A percentile compares a stretch with the other conserved stretches of the same genome.
phyloP scores from a whole-genome alignment of 2,329 filamentous ascomycete genomes.

The Hirsutella thompsonii region DNA sequence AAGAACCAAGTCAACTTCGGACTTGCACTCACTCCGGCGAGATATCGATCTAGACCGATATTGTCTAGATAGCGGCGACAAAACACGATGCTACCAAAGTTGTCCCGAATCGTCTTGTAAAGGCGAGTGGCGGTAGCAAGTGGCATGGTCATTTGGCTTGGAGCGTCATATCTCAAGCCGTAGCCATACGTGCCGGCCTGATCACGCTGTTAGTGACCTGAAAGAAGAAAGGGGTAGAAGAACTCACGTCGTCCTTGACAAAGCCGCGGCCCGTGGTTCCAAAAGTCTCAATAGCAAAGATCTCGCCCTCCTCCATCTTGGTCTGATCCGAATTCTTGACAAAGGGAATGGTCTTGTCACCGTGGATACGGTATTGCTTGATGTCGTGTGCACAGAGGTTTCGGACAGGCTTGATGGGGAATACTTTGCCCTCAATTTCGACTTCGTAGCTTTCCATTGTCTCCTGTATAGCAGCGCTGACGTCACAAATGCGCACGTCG shows the following conservation, averaged over 20 bases:
- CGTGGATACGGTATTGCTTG: conserved; percentile 73
- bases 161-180: neutral
- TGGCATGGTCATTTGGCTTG: conserved; percentile 14
- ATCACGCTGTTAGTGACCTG: neutral
- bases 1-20: conserved; percentile 9
- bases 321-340: conserved; percentile 72
- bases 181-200: neutral
- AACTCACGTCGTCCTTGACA: conserved; percentile 59
- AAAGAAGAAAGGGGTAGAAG: neutral
- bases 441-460: conserved; percentile 86
- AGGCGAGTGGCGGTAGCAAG: conserved; percentile 42
- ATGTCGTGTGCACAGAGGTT: conserved; percentile 82
- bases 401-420: conserved; percentile 68
- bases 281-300: conserved; percentile 89
- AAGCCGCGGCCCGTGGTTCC: conserved; percentile 78
- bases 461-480: conserved; percentile 72
- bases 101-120: conserved; percentile 44
- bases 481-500: conserved; percentile 73
- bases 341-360: conserved; percentile 79
- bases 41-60: conserved; percentile 46
- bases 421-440: conserved; percentile 62
- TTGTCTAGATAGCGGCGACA: conserved; percentile 49
- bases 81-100: conserved; percentile 50
- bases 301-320: conserved; percentile 91
- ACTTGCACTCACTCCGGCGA: conserved; percentile 25